Evolutionary conservation across 495 filamentous ascomycete genomes (phyloP), one percentile per base, ranked within the genome.

Genomic region (Aspergillus indologenus): DNA sequence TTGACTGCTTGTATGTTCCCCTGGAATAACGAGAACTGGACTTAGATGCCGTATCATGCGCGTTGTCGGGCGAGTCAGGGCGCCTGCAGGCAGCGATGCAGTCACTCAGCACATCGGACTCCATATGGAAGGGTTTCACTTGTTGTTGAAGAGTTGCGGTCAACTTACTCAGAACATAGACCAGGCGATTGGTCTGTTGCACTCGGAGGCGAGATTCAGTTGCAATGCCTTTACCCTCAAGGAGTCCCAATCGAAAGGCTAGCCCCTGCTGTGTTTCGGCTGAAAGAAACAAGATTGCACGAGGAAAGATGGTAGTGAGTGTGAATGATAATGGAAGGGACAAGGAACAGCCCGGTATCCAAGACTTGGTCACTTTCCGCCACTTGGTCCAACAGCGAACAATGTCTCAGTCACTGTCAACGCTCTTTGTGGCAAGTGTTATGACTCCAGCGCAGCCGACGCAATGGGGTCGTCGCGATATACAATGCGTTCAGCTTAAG

Each of bases 91-190:
- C 24, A 51, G 40, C 67, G 48, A 45, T 57, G 54, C 45, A 53
- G 40, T 61, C 56, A 42, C 51, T 57, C 31, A 63, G 60, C 43
- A 58, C 55, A 50, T 18, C 40, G 34, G 23, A 20, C 59, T 63
- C 60, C 58, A 64, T 58, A 66, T 67, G 71, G 67, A 59, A 67
- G 64, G 29, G 64, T 71, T 68, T 68, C 66, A 67, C 60, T 56
- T 57, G 47, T n/a, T 44, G 47, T 12, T 46, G 46, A 21, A 14
- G 44, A 17, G 17, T 42, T 44, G 34, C 43, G 55, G 55, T 40
- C 34, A 40, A 58, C 58, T 62, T 48, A 61, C 61, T 26, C 49
- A 51, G 14, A 54, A 15, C 26, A 23, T 21, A 24, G 29, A 17
- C 48, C 9, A 31, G 19, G 6, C 20, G 44, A 45, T 45, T 18